Base-by-base conservation (phyloP, 768 basidiomycete species). In the Psilocybe cubensis region DNA sequence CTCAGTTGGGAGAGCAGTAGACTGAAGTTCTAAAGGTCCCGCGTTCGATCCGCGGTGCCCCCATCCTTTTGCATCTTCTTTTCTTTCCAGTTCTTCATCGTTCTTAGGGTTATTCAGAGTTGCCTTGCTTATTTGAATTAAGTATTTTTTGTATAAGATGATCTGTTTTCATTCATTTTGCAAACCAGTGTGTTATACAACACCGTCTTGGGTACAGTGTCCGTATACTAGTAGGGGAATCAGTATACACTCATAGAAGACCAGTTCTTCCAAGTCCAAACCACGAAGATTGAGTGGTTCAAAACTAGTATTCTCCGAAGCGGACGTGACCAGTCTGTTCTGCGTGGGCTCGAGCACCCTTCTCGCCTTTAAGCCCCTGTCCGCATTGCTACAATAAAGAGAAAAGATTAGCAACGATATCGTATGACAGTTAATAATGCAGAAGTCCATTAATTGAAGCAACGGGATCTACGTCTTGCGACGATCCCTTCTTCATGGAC, bases 361-460 rank as follows among this genome's bases (percentile, higher is more conserved):
- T 98, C 77, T 98, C 96, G 29, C 96, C 96, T 64, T 89, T 96
- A 62, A 98, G 74, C 0, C 92, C 94, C 64, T 86, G 79, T 17
- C 89, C 85, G 66, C 96, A 98, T 49, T 89, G 77, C 86, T 94
- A 56, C 7, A 50, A 31, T 41, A 10, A 31, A n/a, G 33, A 10
- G 54, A 18, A 28, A 42, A 46, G 35, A 27, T 46, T 10, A 25
- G 21, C 23, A n/a, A 25, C 8, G 25, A 28, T 24, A 8, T 20
- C 9, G 11, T 18, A 1, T 20, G 21, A 29, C 55, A 43, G 41
- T 18, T 8, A 11, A 20, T 33, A 3, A 18, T 20, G 33, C 12
- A 21, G 48, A 4, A 20, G 18, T 50, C 35, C 24, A 31, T 12
- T 42, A 29, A 47, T 28, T 8, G 7, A 33, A n/a, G 51, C 35